Percentiles rank a stretch among this genome's conserved stretches.
Evolutionary conservation across 495 filamentous ascomycete species (phyloP).

Genomic region (Thermochaetoides thermophila): DNA sequence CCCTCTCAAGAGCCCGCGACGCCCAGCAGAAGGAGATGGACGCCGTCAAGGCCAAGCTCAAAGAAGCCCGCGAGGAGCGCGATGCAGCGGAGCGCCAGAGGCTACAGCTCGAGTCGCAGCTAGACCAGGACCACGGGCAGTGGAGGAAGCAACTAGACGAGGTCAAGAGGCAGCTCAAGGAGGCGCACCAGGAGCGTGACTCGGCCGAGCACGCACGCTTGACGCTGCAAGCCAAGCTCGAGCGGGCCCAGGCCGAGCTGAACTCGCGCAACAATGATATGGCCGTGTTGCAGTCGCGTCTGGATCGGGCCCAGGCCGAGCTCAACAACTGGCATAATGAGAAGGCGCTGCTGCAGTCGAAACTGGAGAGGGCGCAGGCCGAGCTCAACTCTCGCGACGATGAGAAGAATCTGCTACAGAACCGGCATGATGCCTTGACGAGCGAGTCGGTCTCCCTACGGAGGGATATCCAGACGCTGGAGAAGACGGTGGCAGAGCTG

Average conservation of each 20-base stretch:
- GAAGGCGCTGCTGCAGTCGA: constrained; percentile 50
- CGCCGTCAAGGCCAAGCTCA: constrained; percentile 23
- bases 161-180: constrained; percentile 38
- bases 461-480: constrained; percentile 43
- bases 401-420: constrained; percentile 57
- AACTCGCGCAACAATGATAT: constrained; percentile 49
- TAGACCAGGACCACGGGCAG: constrained; percentile 39
- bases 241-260: constrained; percentile 42
- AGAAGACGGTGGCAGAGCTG: constrained; percentile 40
- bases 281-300: constrained; percentile 51
- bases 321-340: constrained; percentile 45
- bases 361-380: constrained; percentile 42
- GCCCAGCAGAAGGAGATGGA: constrained; percentile 32
- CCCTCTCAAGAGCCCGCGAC: constrained; percentile 28
- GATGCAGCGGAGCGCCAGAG: constrained; percentile 25
- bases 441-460: constrained; percentile 53
- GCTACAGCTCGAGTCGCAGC: constrained; percentile 26
- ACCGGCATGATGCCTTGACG: constrained; percentile 53
- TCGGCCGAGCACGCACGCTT: constrained; percentile 44
- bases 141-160: constrained; percentile 31
- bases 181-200: constrained; percentile 47
- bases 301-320: constrained; percentile 42
- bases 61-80: constrained; percentile 28
- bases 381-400: constrained; percentile 39
- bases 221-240: constrained; percentile 42